A percentile compares a stretch with the other conserved stretches of the same genome.
Conservation (phyloP, 148 eudicot genomes). For the Euryodendron excelsum region DNA sequence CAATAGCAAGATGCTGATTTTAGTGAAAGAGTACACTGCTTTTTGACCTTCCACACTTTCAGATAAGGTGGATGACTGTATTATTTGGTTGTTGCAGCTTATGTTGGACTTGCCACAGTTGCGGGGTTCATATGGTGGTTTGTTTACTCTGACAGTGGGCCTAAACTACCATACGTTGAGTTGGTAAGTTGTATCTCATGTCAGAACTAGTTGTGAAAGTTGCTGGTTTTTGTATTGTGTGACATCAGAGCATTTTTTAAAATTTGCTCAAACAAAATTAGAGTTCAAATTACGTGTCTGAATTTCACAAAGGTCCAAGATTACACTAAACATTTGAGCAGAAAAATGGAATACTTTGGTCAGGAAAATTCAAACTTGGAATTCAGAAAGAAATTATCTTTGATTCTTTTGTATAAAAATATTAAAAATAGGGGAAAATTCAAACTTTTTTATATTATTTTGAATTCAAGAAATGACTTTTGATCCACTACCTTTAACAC, state of each 20-base stretch:
- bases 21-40: not conserved
- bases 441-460: too few species aligned
- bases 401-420: too few species aligned
- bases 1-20: slow-evolving; percentile 4
- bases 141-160: slow-evolving; percentile 80
- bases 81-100: slow-evolving; percentile 56
- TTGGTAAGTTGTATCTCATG: slow-evolving; percentile 50
- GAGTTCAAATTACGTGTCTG: not conserved
- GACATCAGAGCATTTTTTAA: slow-evolving; percentile 4
- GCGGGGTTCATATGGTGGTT: slow-evolving; percentile 99
- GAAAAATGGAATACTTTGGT: not conserved
- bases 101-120: slow-evolving; percentile 98
- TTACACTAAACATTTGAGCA: not conserved
- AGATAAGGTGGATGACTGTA: slow-evolving; percentile 3
- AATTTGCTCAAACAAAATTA: not conserved
- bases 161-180: slow-evolving; percentile 81
- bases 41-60: not conserved
- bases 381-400: not conserved
- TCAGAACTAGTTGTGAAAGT: not conserved
- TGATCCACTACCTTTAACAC: too few species aligned
- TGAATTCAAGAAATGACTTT: too few species aligned
- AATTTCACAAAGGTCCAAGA: not conserved
- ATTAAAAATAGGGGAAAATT: too few species aligned
- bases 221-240: slow-evolving; percentile 1
- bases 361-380: not conserved